Evolutionary conservation across 305 asterid genomes (phyloP).

Genomic region (Salvia sclarea): DNA sequence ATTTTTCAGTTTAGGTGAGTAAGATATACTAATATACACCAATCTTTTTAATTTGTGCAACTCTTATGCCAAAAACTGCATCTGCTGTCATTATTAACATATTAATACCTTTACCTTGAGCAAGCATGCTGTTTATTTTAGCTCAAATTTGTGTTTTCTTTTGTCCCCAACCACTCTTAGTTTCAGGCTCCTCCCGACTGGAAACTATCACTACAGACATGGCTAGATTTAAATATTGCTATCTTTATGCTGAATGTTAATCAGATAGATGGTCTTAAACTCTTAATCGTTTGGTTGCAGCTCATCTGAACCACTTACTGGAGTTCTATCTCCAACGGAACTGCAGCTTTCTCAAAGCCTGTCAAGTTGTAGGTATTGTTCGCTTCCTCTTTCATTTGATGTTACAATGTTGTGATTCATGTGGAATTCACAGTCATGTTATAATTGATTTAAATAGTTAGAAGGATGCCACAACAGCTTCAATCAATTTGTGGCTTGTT

Average conservation of each 20-base stretch:
- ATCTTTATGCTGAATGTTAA: conserved; percentile 12
- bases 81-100: not conserved
- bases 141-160: not conserved
- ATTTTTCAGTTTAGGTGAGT: conserved; percentile 89
- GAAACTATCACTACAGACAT: not conserved
- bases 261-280: conserved; percentile 1
- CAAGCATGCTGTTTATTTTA: not conserved
- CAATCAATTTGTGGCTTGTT: not conserved
- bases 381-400: conserved; percentile 32
- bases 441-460: conserved; percentile 14
- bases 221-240: conserved; percentile 5
- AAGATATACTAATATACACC: conserved; percentile 9
- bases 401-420: conserved; percentile 7
- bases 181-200: not conserved
- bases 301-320: conserved; percentile 88
- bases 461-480: conserved; percentile 9
- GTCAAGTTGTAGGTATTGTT: conserved; percentile 65
- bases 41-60: not conserved
- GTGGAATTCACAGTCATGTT: conserved; percentile 3
- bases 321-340: conserved; percentile 64
- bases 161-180: not conserved
- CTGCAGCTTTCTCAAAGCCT: conserved; percentile 63
- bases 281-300: conserved; percentile 62
- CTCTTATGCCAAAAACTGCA: conserved; percentile 6
- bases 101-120: not conserved